Conservation (phyloP, 768 basidiomycete genomes). For the Rhizopogon vinicolor region DNA sequence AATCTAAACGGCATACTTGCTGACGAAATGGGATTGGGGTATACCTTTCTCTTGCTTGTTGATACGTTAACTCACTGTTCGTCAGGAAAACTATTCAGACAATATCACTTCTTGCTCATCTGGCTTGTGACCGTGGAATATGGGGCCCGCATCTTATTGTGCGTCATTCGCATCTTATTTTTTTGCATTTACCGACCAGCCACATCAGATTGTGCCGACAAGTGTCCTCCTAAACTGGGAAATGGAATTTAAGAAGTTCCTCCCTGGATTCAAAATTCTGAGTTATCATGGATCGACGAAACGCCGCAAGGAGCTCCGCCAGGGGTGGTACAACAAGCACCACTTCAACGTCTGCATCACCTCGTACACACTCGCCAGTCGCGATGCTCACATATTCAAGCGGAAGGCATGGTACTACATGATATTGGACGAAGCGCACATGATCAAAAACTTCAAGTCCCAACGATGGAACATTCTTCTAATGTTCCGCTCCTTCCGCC, state of each 20-base stretch:
- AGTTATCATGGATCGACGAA: conserved; percentile 90
- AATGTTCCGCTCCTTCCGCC: conserved; percentile 81
- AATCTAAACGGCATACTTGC: conserved; percentile 81
- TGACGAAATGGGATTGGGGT: conserved; percentile 96
- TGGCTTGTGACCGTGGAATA: conserved; percentile 86
- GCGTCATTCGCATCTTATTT: conserved; percentile 16
- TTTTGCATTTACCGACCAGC: conserved; percentile 15
- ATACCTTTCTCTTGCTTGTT: conserved; percentile 21
- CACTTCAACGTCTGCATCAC: conserved; percentile 95
- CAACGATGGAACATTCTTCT: conserved; percentile 91
- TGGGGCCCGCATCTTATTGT: conserved; percentile 92
- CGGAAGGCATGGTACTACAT: conserved; percentile 95
- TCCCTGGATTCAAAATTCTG: conserved; percentile 81
- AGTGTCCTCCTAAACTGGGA: conserved; percentile 95
- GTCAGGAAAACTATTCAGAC: conserved; percentile 93
- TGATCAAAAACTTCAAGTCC: conserved; percentile 96
- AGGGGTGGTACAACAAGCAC: conserved; percentile 87
- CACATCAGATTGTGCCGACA: conserved; percentile 72
- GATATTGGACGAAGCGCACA: conserved; percentile 94
- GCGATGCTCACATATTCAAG: conserved; percentile 88
- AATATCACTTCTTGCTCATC: conserved; percentile 87
- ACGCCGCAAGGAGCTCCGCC: conserved; percentile 83
- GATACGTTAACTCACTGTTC: neutral
- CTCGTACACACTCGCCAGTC: conserved; percentile 88
- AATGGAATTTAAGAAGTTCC: conserved; percentile 95